Evolutionary conservation across 225 moss, liverwort and hornwort species (phyloP).

Genomic region (Sphagnum tenellum): DNA sequence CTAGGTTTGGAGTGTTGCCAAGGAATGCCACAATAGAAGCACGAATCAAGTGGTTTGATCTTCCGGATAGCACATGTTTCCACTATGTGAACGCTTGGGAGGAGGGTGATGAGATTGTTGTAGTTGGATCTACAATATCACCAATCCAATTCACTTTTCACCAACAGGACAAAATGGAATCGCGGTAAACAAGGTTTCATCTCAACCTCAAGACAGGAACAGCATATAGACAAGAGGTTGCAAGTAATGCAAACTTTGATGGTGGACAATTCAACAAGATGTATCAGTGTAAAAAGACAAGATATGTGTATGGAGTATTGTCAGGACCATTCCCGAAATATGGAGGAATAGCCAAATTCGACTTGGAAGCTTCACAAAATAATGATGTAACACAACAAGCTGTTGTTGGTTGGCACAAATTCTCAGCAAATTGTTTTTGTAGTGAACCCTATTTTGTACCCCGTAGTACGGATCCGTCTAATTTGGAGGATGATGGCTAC

Average conservation of each 20-base stretch:
- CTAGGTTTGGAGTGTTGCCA: slow-evolving; percentile 30
- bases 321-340: slow-evolving; percentile 33
- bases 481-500: slow-evolving; percentile 39
- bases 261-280: slow-evolving; percentile 18
- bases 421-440: slow-evolving; percentile 12
- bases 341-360: slow-evolving; percentile 30
- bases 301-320: slow-evolving; percentile 21
- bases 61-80: slow-evolving; percentile 27
- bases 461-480: neutral
- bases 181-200: slow-evolving; percentile 10
- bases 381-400: neutral
- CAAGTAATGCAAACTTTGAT: slow-evolving; percentile 22
- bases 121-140: slow-evolving; percentile 12
- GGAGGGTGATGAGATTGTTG: slow-evolving; percentile 28
- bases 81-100: slow-evolving; percentile 46
- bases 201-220: slow-evolving; percentile 31
- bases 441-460: slow-evolving; percentile 40
- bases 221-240: slow-evolving; percentile 10
- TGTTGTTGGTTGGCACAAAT: slow-evolving; percentile 18
- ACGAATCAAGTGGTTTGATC: slow-evolving; percentile 24
- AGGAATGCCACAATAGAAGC: slow-evolving; percentile 8
- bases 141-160: slow-evolving; percentile 4
- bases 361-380: slow-evolving; percentile 7
- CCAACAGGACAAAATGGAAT: slow-evolving; percentile 4
- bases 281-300: slow-evolving; percentile 17